Percentiles rank a stretch among this genome's conserved stretches.
Conservation (phyloP, 1,139 yeast genomes). For the Pneumocystis canis region DNA sequence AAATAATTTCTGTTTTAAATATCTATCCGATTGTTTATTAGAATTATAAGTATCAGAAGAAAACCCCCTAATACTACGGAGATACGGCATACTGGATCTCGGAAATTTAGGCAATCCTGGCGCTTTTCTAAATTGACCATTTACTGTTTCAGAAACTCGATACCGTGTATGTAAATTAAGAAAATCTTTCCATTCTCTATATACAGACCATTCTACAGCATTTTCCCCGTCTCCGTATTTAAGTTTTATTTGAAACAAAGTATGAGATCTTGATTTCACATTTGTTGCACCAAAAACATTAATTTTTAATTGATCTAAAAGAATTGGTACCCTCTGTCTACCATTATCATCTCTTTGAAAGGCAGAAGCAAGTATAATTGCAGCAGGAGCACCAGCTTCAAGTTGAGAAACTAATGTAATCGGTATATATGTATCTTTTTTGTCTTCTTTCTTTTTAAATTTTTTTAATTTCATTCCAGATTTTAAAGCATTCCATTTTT, state of each 20-base stretch:
- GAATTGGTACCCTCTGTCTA: slow-evolving; percentile 57
- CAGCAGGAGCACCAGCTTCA: slow-evolving; percentile 64
- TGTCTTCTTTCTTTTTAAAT: slow-evolving; percentile 19
- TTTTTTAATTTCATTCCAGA: slow-evolving; percentile 12
- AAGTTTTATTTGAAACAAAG: neutral
- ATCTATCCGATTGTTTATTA: slow-evolving; percentile 4
- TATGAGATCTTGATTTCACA: neutral
- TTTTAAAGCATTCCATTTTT: neutral
- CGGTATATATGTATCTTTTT: slow-evolving; percentile 30
- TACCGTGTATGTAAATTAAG: slow-evolving; percentile 51
- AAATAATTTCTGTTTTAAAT: slow-evolving; percentile 6
- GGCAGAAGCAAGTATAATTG: slow-evolving; percentile 58
- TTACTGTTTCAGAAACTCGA: slow-evolving; percentile 38
- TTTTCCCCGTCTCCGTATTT: neutral
- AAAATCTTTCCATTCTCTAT: slow-evolving; percentile 59
- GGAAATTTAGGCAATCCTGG: slow-evolving; percentile 24
- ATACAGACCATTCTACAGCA: slow-evolving; percentile 64
- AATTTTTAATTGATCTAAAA: slow-evolving; percentile 61
- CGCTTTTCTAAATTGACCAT: slow-evolving; percentile 8
- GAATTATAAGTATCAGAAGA: slow-evolving; percentile 7
- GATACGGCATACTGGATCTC: slow-evolving; percentile 16
- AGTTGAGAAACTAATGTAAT: slow-evolving; percentile 50
- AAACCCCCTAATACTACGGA: slow-evolving; percentile 16
- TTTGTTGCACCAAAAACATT: slow-evolving; percentile 38
- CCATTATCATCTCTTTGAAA: slow-evolving; percentile 68